Evolutionary conservation across 2,329 filamentous ascomycete genomes (phyloP).

Genomic region (Bipolaris gigantea): DNA sequence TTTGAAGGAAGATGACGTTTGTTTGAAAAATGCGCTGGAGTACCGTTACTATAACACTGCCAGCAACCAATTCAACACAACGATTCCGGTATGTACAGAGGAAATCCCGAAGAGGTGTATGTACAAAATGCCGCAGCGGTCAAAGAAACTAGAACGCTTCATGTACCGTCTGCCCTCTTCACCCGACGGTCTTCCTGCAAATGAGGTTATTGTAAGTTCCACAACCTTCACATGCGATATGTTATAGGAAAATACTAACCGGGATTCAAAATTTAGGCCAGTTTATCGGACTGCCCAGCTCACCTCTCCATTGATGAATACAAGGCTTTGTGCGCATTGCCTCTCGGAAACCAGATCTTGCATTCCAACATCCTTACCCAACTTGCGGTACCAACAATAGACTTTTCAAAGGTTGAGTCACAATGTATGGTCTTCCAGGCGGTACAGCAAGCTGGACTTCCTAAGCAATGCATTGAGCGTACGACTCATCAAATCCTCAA

Average conservation of each 20-base stretch:
- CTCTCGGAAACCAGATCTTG: conserved; percentile 49
- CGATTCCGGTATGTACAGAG: conserved; percentile 13
- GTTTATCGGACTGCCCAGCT: conserved; percentile 47
- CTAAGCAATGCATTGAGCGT: conserved; percentile 25
- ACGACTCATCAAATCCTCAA: conserved; percentile 43
- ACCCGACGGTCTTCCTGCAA: conserved; percentile 46
- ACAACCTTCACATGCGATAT: conserved; percentile 24
- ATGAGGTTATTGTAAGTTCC: conserved; percentile 55
- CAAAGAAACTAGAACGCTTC: conserved; percentile 46
- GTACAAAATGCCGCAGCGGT: conserved; percentile 44
- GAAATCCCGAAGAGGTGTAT: conserved; percentile 42
- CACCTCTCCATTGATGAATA: conserved; percentile 58
- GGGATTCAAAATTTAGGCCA: conserved; percentile 3
- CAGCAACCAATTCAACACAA: conserved; percentile 18
- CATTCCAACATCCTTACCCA: conserved; percentile 11
- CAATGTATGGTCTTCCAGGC: conserved; percentile 54
- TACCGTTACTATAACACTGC: conserved; percentile 41
- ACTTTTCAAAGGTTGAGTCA: conserved; percentile 53
- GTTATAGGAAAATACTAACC: background rate
- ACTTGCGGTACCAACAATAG: conserved; percentile 44
- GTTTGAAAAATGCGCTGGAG: conserved; percentile 51
- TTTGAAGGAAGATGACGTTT: conserved; percentile 45
- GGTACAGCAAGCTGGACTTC: conserved; percentile 53
- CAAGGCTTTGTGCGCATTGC: conserved; percentile 55
- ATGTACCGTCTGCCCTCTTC: conserved; percentile 38